Percentiles rank a stretch among this genome's conserved stretches.
Evolutionary conservation across 371 early-diverging fungal species (phyloP).

Genomic region (Mucor circinelloides): DNA sequence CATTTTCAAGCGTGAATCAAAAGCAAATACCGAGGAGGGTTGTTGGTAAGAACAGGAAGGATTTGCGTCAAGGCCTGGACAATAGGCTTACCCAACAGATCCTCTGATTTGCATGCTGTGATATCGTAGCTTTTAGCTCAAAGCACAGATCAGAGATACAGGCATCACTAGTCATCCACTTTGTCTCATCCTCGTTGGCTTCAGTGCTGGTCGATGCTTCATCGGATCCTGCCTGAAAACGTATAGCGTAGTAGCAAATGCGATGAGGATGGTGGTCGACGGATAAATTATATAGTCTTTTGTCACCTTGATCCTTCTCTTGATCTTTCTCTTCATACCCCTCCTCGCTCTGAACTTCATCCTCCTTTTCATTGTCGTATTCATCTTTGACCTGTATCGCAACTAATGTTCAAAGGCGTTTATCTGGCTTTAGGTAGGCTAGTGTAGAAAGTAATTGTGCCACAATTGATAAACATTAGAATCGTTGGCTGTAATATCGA

Average conservation of each 20-base stretch:
- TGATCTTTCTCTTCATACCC: too few species aligned
- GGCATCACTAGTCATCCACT: not conserved
- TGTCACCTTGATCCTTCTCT: too few species aligned
- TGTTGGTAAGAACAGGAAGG: slow-evolving; percentile 13
- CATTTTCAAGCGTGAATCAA: slow-evolving; percentile 5
- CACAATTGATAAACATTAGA: too few species aligned
- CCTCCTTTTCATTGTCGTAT: too few species aligned
- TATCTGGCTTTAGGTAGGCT: too few species aligned
- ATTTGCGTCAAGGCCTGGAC: slow-evolving; percentile 17
- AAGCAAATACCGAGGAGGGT: slow-evolving; percentile 12
- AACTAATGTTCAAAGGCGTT: too few species aligned
- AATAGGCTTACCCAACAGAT: slow-evolving; percentile 13
- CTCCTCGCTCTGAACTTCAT: too few species aligned
- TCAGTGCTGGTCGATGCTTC: not conserved
- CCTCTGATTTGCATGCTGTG: not conserved
- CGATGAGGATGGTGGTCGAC: slow-evolving; percentile 5
- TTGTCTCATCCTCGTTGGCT: not conserved
- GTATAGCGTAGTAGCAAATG: not conserved
- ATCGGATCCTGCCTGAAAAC: not conserved
- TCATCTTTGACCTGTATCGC: too few species aligned
- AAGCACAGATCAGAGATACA: slow-evolving; percentile 21
- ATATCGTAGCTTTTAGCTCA: not conserved
- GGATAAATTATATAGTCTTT: too few species aligned
- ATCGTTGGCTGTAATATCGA: too few species aligned
- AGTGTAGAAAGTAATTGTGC: too few species aligned